phyloP scores from a whole-genome alignment of 306 rosid genomes.

The Gastrolobium bilobum region DNA sequence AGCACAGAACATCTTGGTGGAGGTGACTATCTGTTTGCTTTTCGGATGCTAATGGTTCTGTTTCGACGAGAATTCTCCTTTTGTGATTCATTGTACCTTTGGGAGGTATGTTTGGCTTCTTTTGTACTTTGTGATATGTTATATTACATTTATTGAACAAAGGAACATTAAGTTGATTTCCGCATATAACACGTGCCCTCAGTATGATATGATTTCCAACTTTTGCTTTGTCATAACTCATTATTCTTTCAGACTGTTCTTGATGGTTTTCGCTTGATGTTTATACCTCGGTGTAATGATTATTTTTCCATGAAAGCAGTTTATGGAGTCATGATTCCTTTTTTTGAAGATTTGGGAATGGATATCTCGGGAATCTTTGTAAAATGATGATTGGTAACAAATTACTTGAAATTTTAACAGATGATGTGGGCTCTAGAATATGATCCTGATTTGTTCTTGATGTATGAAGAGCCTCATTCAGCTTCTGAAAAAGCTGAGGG shows the following conservation, averaged over 20 bases:
- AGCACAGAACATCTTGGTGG: slow-evolving; percentile 93
- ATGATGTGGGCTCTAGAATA: slow-evolving; percentile 99
- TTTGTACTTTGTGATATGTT: slow-evolving; percentile 8
- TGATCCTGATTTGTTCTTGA: slow-evolving; percentile 74
- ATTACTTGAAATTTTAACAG: slow-evolving; percentile 59
- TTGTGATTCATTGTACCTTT: slow-evolving; percentile 95
- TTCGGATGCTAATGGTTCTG: slow-evolving; percentile 99
- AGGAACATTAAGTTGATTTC: slow-evolving; percentile 16
- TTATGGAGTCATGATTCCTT: slow-evolving; percentile 1
- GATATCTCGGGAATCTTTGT: slow-evolving; percentile 31
- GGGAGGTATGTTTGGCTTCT: slow-evolving; percentile 80
- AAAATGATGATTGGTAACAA: slow-evolving; percentile 37
- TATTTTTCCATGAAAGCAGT: neutral
- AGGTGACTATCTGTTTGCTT: slow-evolving; percentile 94
- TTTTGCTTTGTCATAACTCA: neutral
- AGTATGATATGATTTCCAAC: slow-evolving; percentile 6
- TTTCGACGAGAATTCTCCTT: slow-evolving; percentile 99
- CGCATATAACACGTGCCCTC: neutral
- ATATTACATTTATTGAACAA: slow-evolving; percentile 11
- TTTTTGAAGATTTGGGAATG: neutral
- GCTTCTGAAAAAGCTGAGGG: slow-evolving; percentile 59
- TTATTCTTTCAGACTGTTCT: neutral
- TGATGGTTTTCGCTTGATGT: too few relatives aligned
- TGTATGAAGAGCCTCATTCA: slow-evolving; percentile 76
- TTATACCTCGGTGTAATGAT: neutral